Conservation (phyloP, 768 basidiomycete species). For the Stropharia rugosoannulata region DNA sequence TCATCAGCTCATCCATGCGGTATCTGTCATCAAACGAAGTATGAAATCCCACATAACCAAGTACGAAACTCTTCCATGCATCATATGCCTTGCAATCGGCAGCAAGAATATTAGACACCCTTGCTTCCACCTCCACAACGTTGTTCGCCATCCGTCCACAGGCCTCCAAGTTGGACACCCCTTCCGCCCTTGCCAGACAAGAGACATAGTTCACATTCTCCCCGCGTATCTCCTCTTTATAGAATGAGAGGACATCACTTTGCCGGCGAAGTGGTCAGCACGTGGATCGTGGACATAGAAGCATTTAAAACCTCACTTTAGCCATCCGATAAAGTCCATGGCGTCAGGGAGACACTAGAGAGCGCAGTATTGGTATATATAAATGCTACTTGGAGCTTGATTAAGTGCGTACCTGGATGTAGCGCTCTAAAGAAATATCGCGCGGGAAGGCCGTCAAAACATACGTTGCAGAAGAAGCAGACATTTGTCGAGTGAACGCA, state of each 20-base stretch:
- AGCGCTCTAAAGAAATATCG: conserved; percentile 27
- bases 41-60: conserved; percentile 27
- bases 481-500: conserved; percentile 23
- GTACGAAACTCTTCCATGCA: conserved; percentile 23
- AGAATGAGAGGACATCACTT: conserved; percentile 40
- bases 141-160: conserved; percentile 23
- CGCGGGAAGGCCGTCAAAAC: conserved; percentile 33
- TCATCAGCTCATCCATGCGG: conserved; percentile 17
- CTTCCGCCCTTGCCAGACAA: conserved; percentile 21
- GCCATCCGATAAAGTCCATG: conserved; percentile 28
- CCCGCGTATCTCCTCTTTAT: conserved; percentile 36
- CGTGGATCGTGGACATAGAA: no score
- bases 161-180: conserved; percentile 24
- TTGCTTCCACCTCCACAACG: conserved; percentile 21
- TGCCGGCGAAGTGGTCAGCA: conserved; percentile 1
- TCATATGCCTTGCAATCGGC: conserved; percentile 8
- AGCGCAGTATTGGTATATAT: neutral
- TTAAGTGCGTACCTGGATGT: conserved; percentile 17
- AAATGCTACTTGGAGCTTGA: no score
- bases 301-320: conserved; percentile 37
- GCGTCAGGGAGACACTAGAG: conserved; percentile 35
- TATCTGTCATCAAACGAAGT: conserved; percentile 22
- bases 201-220: conserved; percentile 37
- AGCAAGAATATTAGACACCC: conserved; percentile 23
- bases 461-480: conserved; percentile 35